Conservation (phyloP, 1,139 yeast genomes). For the Geotrichum europaeum region DNA sequence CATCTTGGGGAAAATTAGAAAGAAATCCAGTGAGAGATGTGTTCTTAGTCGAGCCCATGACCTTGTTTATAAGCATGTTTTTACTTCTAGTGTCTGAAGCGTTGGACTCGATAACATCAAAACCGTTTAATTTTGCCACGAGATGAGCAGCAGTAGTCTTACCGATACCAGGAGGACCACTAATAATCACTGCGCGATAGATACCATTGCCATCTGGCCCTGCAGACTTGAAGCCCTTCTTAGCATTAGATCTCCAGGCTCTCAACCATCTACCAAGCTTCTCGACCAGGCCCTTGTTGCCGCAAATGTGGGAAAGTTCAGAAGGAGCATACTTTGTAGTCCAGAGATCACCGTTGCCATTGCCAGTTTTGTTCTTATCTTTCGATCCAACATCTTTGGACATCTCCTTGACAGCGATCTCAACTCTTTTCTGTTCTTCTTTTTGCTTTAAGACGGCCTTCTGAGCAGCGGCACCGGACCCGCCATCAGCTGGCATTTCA, state of each 20-base stretch:
- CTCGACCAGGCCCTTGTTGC: slow-evolving; percentile 72
- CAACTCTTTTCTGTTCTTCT: slow-evolving; percentile 52
- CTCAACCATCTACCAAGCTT: slow-evolving; percentile 66
- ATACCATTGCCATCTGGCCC: slow-evolving; percentile 53
- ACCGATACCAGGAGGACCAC: slow-evolving; percentile 97
- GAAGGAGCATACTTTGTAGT: slow-evolving; percentile 90
- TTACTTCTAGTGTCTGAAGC: slow-evolving; percentile 94
- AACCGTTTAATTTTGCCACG: slow-evolving; percentile 74
- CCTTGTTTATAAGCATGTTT: slow-evolving; percentile 56
- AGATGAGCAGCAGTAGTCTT: slow-evolving; percentile 89
- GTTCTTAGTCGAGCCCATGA: slow-evolving; percentile 69
- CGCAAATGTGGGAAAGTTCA: slow-evolving; percentile 70
- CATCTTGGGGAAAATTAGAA: slow-evolving; percentile 34
- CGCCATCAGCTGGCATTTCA: slow-evolving; percentile 91
- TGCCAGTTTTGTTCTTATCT: slow-evolving; percentile 22
- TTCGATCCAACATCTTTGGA: slow-evolving; percentile 35
- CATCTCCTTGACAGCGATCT: slow-evolving; percentile 45
- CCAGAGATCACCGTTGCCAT: slow-evolving; percentile 49
- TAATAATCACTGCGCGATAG: slow-evolving; percentile 75
- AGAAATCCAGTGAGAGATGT: slow-evolving; percentile 80
- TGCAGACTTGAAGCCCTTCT: slow-evolving; percentile 49
- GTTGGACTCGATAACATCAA: slow-evolving; percentile 75
- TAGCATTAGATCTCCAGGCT: slow-evolving; percentile 64
- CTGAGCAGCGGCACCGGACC: slow-evolving; percentile 69
- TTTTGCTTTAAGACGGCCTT: slow-evolving; percentile 64